A percentile compares a stretch with the other conserved stretches of the same genome.
phyloP scores from a whole-genome alignment of 2,329 filamentous ascomycete species.

The Pseudonectria buxi region DNA sequence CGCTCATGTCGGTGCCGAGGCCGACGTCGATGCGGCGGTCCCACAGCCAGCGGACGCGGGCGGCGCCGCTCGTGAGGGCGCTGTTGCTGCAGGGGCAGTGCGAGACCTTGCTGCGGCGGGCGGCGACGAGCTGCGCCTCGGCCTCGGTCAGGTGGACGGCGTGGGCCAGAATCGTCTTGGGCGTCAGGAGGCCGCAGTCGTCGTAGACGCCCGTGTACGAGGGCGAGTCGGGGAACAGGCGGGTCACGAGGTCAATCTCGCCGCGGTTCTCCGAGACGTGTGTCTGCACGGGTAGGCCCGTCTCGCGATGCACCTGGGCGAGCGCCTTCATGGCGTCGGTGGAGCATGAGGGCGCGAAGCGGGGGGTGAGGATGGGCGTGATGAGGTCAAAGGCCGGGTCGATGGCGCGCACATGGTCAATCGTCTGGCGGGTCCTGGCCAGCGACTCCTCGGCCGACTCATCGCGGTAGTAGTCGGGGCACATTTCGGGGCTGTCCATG shows the following conservation, averaged over 20 bases:
- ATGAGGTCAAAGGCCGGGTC: constrained; percentile 63
- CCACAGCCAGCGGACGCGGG: constrained; percentile 67
- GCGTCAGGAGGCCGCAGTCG: constrained; percentile 57
- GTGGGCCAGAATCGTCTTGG: constrained; percentile 77
- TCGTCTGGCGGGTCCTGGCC: constrained; percentile 48
- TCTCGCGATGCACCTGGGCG: constrained; percentile 56
- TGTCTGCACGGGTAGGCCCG: constrained; percentile 69
- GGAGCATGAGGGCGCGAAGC: constrained; percentile 60
- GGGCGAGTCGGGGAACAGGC: constrained; percentile 57
- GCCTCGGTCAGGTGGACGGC: constrained; percentile 65
- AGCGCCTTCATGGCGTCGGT: constrained; percentile 54
- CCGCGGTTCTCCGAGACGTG: constrained; percentile 78
- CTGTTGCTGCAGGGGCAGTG: constrained; percentile 89
- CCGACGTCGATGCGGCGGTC: constrained; percentile 72
- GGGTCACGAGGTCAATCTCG: constrained; percentile 65
- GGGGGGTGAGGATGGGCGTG: constrained; percentile 71
- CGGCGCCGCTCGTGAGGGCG: constrained; percentile 71
- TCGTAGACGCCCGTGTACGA: constrained; percentile 80
- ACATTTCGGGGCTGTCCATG: constrained; percentile 68
- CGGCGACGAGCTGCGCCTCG: constrained; percentile 60
- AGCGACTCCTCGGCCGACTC: constrained; percentile 53
- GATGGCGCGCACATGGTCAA: constrained; percentile 58
- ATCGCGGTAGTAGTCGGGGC: constrained; percentile 76
- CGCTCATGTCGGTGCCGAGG: constrained; percentile 84
- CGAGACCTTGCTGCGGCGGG: constrained; percentile 58